A percentile compares a stretch with the other conserved stretches of the same genome.
These are phyloP conservation scores for Isoetes taiwanensis DNA, from an alignment of 75 land plant species.

Conservation along the genomic window DNA sequence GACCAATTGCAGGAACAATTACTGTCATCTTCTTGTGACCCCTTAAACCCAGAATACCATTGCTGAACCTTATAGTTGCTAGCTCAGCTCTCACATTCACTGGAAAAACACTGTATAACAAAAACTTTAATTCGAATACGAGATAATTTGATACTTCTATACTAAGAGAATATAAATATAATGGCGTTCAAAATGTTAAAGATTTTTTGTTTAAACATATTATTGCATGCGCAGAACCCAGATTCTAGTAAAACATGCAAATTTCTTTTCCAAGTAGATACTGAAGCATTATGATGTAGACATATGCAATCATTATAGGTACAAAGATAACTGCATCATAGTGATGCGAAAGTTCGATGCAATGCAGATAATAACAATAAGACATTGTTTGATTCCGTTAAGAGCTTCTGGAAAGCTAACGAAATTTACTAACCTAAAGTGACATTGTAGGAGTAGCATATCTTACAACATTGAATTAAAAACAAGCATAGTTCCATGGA, in stretches of 20 bases:
- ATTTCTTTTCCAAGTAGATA: background rate
- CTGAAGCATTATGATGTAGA: too few relatives aligned
- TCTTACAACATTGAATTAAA: background rate
- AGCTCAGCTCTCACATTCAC: slow-evolving; percentile 17
- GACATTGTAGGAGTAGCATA: background rate
- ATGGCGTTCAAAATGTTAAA: background rate
- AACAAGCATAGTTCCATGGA: background rate
- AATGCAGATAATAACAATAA: too few relatives aligned
- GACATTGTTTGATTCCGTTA: too few relatives aligned
- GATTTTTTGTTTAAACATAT: background rate
- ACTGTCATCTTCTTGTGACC: slow-evolving; percentile 28
- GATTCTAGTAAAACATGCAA: background rate
- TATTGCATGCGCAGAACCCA: background rate
- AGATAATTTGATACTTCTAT: background rate
- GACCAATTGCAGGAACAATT: slow-evolving; percentile 21
- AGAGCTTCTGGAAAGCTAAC: background rate
- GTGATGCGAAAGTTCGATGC: too few relatives aligned
- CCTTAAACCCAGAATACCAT: slow-evolving; percentile 16
- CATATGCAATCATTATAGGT: too few relatives aligned
- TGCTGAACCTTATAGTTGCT: slow-evolving; percentile 17
- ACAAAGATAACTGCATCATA: too few relatives aligned
- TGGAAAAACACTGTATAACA: background rate
- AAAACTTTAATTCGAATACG: background rate
- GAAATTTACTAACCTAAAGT: background rate
- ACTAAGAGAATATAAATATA: background rate